Conservation (phyloP, 768 basidiomycete genomes). For the Lactifluus piperatus region DNA sequence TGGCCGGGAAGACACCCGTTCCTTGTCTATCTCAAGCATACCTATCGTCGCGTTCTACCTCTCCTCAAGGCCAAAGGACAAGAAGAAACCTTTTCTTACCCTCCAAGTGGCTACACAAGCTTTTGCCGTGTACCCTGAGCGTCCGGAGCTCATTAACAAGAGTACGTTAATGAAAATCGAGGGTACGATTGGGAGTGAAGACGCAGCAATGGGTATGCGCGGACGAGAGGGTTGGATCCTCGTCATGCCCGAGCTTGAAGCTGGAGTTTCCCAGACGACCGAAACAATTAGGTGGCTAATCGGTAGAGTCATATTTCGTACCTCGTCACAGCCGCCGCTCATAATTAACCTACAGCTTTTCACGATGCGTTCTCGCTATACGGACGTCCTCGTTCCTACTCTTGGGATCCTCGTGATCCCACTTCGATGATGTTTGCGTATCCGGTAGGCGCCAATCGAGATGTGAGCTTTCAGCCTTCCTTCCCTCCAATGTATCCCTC, state of each 20-base stretch:
- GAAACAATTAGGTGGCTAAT: constrained; percentile 92
- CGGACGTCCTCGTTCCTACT: constrained; percentile 78
- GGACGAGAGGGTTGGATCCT: constrained; percentile 77
- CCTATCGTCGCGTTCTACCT: constrained; percentile 50
- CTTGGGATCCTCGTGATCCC: constrained; percentile 83
- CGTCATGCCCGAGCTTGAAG: constrained; percentile 82
- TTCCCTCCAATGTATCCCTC: not conserved
- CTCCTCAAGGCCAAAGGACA: constrained; percentile 64
- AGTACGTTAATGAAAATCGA: constrained; percentile 92
- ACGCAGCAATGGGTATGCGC: constrained; percentile 56
- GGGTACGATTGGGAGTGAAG: constrained; percentile 72
- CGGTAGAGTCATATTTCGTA: constrained; percentile 39
- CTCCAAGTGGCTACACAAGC: constrained; percentile 68
- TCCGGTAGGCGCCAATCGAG: constrained; percentile 74
- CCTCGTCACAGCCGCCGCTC: not conserved
- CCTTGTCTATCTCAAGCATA: constrained; percentile 22
- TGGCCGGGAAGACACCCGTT: constrained; percentile 34
- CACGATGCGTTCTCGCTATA: constrained; percentile 86
- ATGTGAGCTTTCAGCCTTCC: constrained; percentile 52
- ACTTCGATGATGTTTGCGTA: constrained; percentile 89
- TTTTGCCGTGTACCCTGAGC: constrained; percentile 92
- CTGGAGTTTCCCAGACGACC: constrained; percentile 48
- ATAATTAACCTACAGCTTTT: constrained; percentile 39
- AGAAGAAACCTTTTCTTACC: constrained; percentile 62
- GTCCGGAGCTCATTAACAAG: constrained; percentile 81